Base-by-base conservation (phyloP, 495 filamentous ascomycete species). In the Sabuloglossum arenarium region DNA sequence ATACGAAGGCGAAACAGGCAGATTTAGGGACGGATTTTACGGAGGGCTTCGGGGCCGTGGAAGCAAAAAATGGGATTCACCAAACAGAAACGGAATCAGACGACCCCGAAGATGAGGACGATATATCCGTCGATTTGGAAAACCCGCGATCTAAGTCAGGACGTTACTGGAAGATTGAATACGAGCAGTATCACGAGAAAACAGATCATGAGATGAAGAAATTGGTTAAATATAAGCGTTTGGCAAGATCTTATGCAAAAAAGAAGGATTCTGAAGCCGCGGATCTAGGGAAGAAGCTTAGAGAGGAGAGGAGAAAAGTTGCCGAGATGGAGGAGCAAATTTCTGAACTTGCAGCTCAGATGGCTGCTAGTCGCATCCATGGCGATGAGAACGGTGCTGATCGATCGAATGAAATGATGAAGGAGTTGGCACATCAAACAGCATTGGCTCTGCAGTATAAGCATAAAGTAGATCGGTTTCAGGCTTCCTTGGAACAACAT, bases 111-210 rank as follows among this genome's bases (percentile, higher is more conserved):
- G 59, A 66, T 31, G 68, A 75, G 19, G 70, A 72, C 32, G 85
- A 94, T 55, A 66, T 79, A 24, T 91, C 86, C 0, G 68, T 81
- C 37, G 89, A 96, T 65, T 69, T 94, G 53, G 78, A 82, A 53
- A 79, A 85, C 46, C 88, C 91, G 4, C 78, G 80, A 42, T 93
- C 88, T 1, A 77, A 82, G 60, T 94, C 88, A 1, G 89, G 88
- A 1, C 81, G 82, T 64, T 95, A 90, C 67, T 98, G 91, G 91
- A 97, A 97, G 65, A 75, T 79, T 10, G 80, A 94, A 65, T 94
- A 85, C 62, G 82, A 93, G 57, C 78, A 74, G 56, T 89, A 96
- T 63, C 80, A 90, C 50, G 73, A 75, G 31, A 82, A 84, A 46
- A 90, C 88, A n/a, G 77, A 81, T 63, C 69, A 73, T 11, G 85